Percentiles rank a stretch among this genome's conserved stretches.
phyloP scores from a whole-genome alignment of 805 yeast genomes.

The Nakazawaea sp. region DNA sequence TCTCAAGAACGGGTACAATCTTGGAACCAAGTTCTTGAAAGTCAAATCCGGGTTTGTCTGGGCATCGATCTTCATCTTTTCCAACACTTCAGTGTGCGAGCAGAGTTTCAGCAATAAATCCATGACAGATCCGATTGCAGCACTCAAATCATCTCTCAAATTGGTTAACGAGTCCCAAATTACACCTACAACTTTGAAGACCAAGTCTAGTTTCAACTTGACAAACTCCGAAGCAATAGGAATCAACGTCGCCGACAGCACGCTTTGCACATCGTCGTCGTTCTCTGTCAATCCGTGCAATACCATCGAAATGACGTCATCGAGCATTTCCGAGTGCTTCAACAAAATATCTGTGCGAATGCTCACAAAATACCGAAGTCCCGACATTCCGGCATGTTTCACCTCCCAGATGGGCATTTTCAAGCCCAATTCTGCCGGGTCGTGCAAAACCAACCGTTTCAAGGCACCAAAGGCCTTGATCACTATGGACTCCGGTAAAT shows the following conservation, averaged over 20 bases:
- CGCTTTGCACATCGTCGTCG: conserved; percentile 96
- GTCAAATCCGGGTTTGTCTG: conserved; percentile 42
- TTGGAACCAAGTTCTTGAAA: conserved; percentile 76
- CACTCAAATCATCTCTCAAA: conserved; percentile 85
- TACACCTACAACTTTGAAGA: conserved; percentile 48
- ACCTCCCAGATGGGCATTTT: conserved; percentile 85
- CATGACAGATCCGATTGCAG: conserved; percentile 95
- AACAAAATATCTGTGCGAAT: conserved; percentile 77
- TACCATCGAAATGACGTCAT: conserved; percentile 75
- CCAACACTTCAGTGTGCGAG: conserved; percentile 70
- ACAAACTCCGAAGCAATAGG: conserved; percentile 90
- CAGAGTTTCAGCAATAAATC: conserved; percentile 85
- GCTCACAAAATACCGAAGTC: conserved; percentile 85
- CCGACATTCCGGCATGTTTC: conserved; percentile 95
- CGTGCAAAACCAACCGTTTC: conserved; percentile 65
- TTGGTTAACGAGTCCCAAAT: conserved; percentile 89
- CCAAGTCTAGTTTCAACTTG: conserved; percentile 44
- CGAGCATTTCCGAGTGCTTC: conserved; percentile 49
- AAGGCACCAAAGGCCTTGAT: conserved; percentile 59
- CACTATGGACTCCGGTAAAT: conserved; percentile 54
- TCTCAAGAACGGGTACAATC: conserved; percentile 84
- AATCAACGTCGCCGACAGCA: conserved; percentile 85
- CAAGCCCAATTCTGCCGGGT: conserved; percentile 30
- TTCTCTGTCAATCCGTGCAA: conserved; percentile 70
- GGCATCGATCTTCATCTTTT: conserved; percentile 61